A percentile compares a stretch with the other conserved stretches of the same genome.
Evolutionary conservation across 768 basidiomycete genomes (phyloP).

Genomic region (Boletus subcaerulescens): DNA sequence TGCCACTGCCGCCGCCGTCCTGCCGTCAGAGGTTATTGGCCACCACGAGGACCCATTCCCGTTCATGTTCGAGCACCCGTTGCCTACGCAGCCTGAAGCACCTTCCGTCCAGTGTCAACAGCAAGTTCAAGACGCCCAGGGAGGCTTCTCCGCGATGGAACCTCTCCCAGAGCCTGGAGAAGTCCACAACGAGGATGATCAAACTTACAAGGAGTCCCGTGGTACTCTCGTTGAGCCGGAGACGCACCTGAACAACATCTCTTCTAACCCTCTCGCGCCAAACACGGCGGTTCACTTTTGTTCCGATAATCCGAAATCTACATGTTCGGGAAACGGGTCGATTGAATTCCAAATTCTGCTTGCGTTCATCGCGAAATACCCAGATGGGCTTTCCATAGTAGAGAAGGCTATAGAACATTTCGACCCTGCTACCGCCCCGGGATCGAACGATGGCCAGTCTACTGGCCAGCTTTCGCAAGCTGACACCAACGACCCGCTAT

Average conservation of each 20-base stretch:
- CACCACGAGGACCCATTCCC: neutral
- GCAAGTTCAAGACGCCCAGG: neutral
- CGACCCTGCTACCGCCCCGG: too few relatives aligned
- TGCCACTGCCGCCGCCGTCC: too few relatives aligned
- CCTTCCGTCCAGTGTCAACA: neutral
- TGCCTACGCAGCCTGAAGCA: neutral
- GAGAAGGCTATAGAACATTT: rapidly evolving
- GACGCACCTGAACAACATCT: too few relatives aligned
- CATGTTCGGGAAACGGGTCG: neutral
- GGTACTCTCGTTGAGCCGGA: too few relatives aligned
- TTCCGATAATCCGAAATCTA: neutral
- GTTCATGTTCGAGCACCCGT: too few relatives aligned
- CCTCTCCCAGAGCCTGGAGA: neutral
- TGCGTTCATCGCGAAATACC: rapidly evolving
- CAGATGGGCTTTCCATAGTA: neutral
- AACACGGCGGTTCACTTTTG: neutral
- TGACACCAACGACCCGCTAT: neutral
- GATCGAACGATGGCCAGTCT: neutral
- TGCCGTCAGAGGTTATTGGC: too few relatives aligned
- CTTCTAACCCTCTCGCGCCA: neutral
- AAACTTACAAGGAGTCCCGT: neutral
- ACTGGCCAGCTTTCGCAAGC: neutral
- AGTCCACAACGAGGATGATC: neutral
- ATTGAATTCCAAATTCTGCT: neutral
- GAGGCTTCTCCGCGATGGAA: neutral